A percentile compares a stretch with the other conserved stretches of the same genome.
Evolutionary conservation across 2,329 filamentous ascomycete species (phyloP).

Genomic region (Samsoniella hepiali): DNA sequence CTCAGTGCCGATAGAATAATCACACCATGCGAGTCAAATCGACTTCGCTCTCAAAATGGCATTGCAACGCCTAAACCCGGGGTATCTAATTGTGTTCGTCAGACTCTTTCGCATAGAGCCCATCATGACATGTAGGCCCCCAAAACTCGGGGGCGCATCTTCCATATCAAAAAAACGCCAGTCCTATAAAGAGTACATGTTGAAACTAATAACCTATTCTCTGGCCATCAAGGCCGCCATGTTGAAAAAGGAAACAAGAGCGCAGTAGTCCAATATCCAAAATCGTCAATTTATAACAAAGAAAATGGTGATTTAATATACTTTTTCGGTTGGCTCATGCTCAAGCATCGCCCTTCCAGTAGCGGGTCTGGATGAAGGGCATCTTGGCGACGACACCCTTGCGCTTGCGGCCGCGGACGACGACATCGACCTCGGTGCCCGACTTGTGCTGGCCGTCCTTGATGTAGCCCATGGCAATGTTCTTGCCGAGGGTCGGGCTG

Average conservation of each 20-base stretch:
- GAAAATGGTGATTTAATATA: not conserved
- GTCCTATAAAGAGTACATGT: slow-evolving; percentile 18
- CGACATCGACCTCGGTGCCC: slow-evolving; percentile 74
- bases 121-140: not conserved
- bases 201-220: slow-evolving; percentile 17
- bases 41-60: not conserved
- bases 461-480: slow-evolving; percentile 95
- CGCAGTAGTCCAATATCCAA: not conserved
- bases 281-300: slow-evolving; percentile 15
- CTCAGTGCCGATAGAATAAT: not conserved
- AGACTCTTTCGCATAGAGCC: not conserved
- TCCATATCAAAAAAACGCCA: slow-evolving; percentile 10
- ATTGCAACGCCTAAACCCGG: slow-evolving; percentile 15
- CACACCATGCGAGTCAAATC: not conserved
- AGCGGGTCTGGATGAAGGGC: slow-evolving; percentile 82
- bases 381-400: slow-evolving; percentile 78
- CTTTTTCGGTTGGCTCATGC: not conserved
- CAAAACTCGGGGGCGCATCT: not conserved
- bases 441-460: slow-evolving; percentile 77
- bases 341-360: slow-evolving; percentile 51
- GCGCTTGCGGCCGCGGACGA: slow-evolving; percentile 73
- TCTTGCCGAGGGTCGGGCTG: slow-evolving; percentile 79
- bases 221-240: not conserved
- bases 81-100: slow-evolving; percentile 11
- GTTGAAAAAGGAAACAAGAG: not conserved